Evolutionary conservation across 108 stramenopile genomes (phyloP).

Genomic region (Skeletonema tropicum): DNA sequence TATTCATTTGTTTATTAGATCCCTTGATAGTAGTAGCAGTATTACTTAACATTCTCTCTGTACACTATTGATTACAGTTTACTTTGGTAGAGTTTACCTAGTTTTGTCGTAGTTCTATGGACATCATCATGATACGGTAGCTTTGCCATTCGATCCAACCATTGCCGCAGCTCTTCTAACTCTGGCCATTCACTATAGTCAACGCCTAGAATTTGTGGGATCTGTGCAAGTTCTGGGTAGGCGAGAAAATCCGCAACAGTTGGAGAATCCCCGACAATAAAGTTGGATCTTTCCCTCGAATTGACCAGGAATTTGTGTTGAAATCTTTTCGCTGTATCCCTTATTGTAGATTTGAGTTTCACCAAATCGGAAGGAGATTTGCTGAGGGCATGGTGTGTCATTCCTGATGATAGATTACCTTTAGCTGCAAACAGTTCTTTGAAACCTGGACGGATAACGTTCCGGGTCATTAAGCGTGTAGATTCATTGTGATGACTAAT

Average conservation of each 20-base stretch:
- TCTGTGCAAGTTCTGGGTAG: constrained; percentile 22
- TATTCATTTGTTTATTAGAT: background rate
- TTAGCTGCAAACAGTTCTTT: background rate
- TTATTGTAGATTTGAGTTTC: constrained; percentile 14
- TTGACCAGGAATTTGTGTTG: constrained; percentile 17
- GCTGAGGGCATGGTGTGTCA: constrained; percentile 8
- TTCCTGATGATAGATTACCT: background rate
- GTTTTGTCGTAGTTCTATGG: constrained; percentile 12
- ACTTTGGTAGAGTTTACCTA: constrained; percentile 24
- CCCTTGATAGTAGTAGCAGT: background rate
- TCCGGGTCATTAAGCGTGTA: constrained; percentile 19
- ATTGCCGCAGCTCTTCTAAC: constrained; percentile 11
- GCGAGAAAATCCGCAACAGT: constrained; percentile 28
- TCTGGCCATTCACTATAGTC: constrained; percentile 16
- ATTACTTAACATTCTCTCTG: background rate
- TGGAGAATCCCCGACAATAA: constrained; percentile 11
- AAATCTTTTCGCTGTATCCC: constrained; percentile 16
- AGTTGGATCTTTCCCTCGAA: background rate
- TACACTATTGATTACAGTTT: constrained; percentile 5
- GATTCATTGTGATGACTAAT: constrained; percentile 30
- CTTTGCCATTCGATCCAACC: constrained; percentile 19
- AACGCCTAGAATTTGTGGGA: constrained; percentile 18
- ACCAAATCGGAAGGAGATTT: constrained; percentile 15
- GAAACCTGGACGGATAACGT: constrained; percentile 17
- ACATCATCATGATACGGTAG: constrained; percentile 22